Evolutionary conservation across 495 filamentous ascomycete species (phyloP).

Genomic region (Collariella sp.): DNA sequence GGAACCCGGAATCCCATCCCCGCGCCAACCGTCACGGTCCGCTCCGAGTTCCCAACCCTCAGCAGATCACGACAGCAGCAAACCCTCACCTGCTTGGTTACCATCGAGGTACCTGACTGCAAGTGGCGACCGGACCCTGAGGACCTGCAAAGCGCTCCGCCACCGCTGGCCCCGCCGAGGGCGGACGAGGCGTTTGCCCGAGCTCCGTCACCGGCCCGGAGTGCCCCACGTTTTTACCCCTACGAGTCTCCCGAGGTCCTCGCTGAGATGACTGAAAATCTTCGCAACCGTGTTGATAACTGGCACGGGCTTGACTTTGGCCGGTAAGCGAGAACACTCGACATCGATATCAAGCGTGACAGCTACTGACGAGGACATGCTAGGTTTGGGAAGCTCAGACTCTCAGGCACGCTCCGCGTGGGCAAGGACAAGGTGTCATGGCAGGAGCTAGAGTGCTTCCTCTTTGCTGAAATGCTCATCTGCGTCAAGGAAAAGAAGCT

Average conservation of each 20-base stretch:
- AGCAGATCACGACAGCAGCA: slow-evolving; percentile 90
- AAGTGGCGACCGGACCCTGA: slow-evolving; percentile 86
- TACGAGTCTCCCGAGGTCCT: slow-evolving; percentile 60
- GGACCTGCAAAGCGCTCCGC: slow-evolving; percentile 60
- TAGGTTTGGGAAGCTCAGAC: slow-evolving; percentile 86
- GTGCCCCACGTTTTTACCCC: slow-evolving; percentile 47
- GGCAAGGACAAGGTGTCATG: slow-evolving; percentile 95
- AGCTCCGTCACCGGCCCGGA: slow-evolving; percentile 45
- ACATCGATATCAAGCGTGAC: not conserved
- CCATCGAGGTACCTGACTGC: slow-evolving; percentile 85
- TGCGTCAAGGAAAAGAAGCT: slow-evolving; percentile 96
- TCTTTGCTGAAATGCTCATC: slow-evolving; percentile 98
- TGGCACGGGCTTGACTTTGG: slow-evolving; percentile 98
- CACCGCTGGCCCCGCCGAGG: slow-evolving; percentile 36
- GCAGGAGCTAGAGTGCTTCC: slow-evolving; percentile 96
- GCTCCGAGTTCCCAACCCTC: slow-evolving; percentile 93
- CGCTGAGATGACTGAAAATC: slow-evolving; percentile 76
- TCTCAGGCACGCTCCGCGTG: slow-evolving; percentile 86
- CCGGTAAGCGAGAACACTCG: slow-evolving; percentile 44
- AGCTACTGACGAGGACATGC: slow-evolving; percentile 6
- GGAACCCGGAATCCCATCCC: slow-evolving; percentile 84
- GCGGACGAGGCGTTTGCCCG: slow-evolving; percentile 39
- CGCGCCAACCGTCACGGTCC: slow-evolving; percentile 79
- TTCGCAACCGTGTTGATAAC: slow-evolving; percentile 84
- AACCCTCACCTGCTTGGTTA: slow-evolving; percentile 86